Conservation (phyloP, 2,329 filamentous ascomycete species). For the Monosporascus sp. region DNA sequence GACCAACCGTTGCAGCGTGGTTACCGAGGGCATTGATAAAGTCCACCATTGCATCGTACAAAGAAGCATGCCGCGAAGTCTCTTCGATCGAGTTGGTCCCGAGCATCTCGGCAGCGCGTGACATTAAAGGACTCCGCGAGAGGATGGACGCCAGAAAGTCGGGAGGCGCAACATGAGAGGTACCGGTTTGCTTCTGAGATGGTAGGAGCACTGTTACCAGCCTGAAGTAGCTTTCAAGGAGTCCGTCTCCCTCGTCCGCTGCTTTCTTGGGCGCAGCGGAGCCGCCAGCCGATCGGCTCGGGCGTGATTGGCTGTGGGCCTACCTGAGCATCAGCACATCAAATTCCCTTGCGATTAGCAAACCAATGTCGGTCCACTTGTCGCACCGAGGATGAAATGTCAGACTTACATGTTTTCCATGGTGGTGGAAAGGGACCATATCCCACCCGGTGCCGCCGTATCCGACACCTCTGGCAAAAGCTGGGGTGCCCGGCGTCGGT, state of each 20-base stretch:
- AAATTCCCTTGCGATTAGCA: too few species aligned
- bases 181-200: not conserved
- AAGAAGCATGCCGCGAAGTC: slow-evolving; percentile 10
- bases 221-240: slow-evolving; percentile 10
- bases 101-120: slow-evolving; percentile 10
- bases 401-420: not conserved
- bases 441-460: not conserved
- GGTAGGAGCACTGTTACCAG: slow-evolving; percentile 13
- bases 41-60: slow-evolving; percentile 33
- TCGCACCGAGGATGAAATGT: not conserved
- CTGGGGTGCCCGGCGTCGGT: not conserved
- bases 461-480: not conserved
- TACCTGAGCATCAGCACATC: too few species aligned
- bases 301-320: too few species aligned
- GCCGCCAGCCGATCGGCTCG: too few species aligned
- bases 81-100: slow-evolving; percentile 19
- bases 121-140: slow-evolving; percentile 16
- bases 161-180: slow-evolving; percentile 1
- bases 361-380: too few species aligned
- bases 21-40: slow-evolving; percentile 31
- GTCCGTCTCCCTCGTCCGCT: not conserved
- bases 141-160: slow-evolving; percentile 8
- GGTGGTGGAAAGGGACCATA: not conserved
- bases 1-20: slow-evolving; percentile 23
- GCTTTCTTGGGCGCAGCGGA: not conserved